A percentile compares a stretch with the other conserved stretches of the same genome.
Conservation (phyloP, 1,284 basidiomycete species). For the Fistulina hepatica region DNA sequence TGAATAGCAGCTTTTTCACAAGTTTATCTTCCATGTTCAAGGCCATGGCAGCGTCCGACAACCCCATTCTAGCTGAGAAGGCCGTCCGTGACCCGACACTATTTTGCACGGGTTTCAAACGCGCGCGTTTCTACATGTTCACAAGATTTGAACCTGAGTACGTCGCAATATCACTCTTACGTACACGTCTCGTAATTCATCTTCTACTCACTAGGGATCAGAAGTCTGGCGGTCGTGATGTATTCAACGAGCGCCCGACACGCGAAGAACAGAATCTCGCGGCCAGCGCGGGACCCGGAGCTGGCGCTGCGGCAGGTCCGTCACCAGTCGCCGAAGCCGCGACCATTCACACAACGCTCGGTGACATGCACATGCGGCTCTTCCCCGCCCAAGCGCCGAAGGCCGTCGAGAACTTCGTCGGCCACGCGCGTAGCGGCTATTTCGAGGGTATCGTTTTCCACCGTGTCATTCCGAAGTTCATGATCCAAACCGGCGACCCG, state of each 20-base stretch:
- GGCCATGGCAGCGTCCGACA: slow-evolving; percentile 93
- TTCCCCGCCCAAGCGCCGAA: slow-evolving; percentile 90
- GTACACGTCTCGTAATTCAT: slow-evolving; percentile 3
- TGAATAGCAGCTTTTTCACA: background rate
- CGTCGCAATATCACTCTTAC: slow-evolving; percentile 19
- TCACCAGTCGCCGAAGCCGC: slow-evolving; percentile 65
- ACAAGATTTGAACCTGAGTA: slow-evolving; percentile 87
- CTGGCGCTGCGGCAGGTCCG: slow-evolving; percentile 39
- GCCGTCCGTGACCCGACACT: slow-evolving; percentile 82
- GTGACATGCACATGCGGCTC: slow-evolving; percentile 87
- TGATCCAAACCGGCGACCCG: slow-evolving; percentile 98
- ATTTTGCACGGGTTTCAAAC: slow-evolving; percentile 89
- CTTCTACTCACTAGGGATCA: slow-evolving; percentile 51
- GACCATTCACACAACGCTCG: slow-evolving; percentile 90
- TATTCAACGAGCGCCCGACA: slow-evolving; percentile 98
- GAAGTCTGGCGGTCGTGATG: slow-evolving; percentile 84
- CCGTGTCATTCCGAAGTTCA: slow-evolving; percentile 97
- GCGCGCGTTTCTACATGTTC: slow-evolving; percentile 94
- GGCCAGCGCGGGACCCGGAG: slow-evolving; percentile 48
- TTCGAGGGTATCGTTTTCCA: slow-evolving; percentile 96
- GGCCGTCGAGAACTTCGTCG: slow-evolving; percentile 96
- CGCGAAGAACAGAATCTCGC: slow-evolving; percentile 93
- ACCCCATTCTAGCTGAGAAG: slow-evolving; percentile 85
- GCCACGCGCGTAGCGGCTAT: slow-evolving; percentile 84
- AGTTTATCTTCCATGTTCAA: slow-evolving; percentile 19